A percentile compares a stretch with the other conserved stretches of the same genome.
phyloP scores from a whole-genome alignment of 768 basidiomycete species.

The Collybia sordida region DNA sequence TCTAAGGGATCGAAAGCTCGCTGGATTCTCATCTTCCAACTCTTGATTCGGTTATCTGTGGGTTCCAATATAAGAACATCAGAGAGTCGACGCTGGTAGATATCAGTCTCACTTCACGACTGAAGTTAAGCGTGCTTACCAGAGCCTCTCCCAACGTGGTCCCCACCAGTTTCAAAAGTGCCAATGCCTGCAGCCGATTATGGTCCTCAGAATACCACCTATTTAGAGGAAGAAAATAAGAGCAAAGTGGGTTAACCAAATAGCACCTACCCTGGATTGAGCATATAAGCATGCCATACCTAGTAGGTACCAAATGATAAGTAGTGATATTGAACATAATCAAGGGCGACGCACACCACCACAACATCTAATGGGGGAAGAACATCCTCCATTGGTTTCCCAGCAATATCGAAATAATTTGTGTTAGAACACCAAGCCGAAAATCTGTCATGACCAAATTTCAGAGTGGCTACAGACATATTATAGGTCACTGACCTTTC shows the following conservation, averaged over 20 bases:
- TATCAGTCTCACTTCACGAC: too few relatives aligned
- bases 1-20: constrained; percentile 12
- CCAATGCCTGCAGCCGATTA: constrained; percentile 8
- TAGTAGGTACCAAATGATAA: neutral
- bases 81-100: neutral
- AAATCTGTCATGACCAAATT: neutral
- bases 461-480: too few relatives aligned
- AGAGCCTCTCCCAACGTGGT: constrained; percentile 1
- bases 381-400: neutral
- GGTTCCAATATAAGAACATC: constrained; percentile 1
- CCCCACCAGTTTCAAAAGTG: neutral
- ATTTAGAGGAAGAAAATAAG: neutral
- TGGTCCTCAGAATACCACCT: constrained; percentile 17
- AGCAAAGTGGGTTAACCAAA: neutral
- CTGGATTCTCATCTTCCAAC: constrained; percentile 2
- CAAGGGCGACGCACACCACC: neutral
- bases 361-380: constrained; percentile 3
- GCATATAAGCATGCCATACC: constrained; percentile 17
- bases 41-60: neutral
- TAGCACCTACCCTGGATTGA: constrained; percentile 11
- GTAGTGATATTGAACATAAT: neutral
- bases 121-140: neutral
- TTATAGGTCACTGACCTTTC: constrained; percentile 6
- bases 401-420: neutral
- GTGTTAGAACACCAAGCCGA: neutral